Base-by-base conservation (phyloP, 176 grass and related monocot genomes). In the Ensete glaucum region DNA sequence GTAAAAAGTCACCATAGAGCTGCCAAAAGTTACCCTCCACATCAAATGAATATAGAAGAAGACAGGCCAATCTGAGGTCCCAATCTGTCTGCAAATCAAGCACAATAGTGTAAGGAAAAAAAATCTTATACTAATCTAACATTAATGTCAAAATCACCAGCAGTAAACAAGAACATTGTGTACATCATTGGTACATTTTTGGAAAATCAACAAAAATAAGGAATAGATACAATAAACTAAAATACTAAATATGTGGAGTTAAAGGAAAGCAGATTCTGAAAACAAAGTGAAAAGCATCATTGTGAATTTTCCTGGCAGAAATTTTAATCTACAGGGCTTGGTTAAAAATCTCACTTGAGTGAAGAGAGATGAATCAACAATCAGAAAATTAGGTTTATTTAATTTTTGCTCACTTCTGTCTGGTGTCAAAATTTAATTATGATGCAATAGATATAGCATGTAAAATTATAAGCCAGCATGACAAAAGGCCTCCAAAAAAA, bases 1-100 rank as follows among this genome's bases (percentile, higher is more conserved):
- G 94, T 81, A 97, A 88, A 81, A 97, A 97, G 73, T 97, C 94
- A 73, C 82, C 84, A 82, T 97, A 97, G 66, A 93, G 76, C 77
- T 89, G 94, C 94, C 94, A 97, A 85, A 97, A 97, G 73, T 90
- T 90, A 54, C 76, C 81, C 79, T 88, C 79, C 64, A 87, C 80
- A 77, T 97, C 94, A 81, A 97, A 79, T 76, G 85, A 85, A 73
- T 93, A 90, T 34, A 97, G 82, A 84, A 97, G 82, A 77, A 97
- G 90, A 56, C 90, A 97, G 9, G 94, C 90, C 77, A 93, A 83
- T 81, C 94, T 87, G 69, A 93, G 81, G 91, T 97, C 94, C 94
- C 88, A 92, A 19, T 93, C 90, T 17, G 82, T 93, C 94, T 97
- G 84, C 85, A 74, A 55, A 73, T 52, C 7, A 73, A 53, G 19